These are phyloP conservation scores for Dryadomyces quercivorus DNA, from an alignment of 2,329 filamentous ascomycete species.

Conservation along the genomic window DNA sequence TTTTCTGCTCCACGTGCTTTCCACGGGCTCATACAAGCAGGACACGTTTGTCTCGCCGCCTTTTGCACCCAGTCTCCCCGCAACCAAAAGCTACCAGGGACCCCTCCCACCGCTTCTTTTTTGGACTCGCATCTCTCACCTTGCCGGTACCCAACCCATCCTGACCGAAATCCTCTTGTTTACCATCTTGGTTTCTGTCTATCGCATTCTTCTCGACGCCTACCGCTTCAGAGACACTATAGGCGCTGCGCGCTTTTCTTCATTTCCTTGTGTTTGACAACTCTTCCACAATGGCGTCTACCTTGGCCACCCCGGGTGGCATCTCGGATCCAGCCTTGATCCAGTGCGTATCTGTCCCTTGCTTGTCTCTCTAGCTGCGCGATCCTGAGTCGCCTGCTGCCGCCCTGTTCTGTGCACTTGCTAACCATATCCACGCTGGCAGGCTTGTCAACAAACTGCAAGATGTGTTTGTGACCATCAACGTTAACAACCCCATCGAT, in stretches of 20 bases:
- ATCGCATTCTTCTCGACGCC: neutral
- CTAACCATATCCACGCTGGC: neutral
- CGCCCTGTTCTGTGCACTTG: neutral
- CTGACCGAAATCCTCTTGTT: neutral
- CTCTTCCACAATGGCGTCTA: slow-evolving; percentile 6
- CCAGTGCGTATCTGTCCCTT: slow-evolving; percentile 9
- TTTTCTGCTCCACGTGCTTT: neutral
- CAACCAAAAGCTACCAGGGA: neutral
- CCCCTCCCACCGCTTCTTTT: slow-evolving; percentile 3
- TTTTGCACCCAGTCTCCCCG: neutral
- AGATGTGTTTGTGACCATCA: slow-evolving; percentile 97
- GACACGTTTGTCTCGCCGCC: neutral
- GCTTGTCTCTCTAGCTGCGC: neutral
- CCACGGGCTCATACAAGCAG: neutral
- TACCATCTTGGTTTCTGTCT: neutral
- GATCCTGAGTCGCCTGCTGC: neutral
- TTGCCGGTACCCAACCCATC: neutral
- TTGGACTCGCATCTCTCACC: neutral
- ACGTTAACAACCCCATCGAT: slow-evolving; percentile 98
- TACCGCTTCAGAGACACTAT: neutral
- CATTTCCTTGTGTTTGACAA: neutral
- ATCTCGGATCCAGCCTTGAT: slow-evolving; percentile 16
- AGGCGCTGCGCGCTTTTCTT: neutral
- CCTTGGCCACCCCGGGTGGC: slow-evolving; percentile 14
- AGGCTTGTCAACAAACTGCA: slow-evolving; percentile 97